Evolutionary conservation across 768 basidiomycete genomes (phyloP).

Genomic region (Leccinellum luteum): DNA sequence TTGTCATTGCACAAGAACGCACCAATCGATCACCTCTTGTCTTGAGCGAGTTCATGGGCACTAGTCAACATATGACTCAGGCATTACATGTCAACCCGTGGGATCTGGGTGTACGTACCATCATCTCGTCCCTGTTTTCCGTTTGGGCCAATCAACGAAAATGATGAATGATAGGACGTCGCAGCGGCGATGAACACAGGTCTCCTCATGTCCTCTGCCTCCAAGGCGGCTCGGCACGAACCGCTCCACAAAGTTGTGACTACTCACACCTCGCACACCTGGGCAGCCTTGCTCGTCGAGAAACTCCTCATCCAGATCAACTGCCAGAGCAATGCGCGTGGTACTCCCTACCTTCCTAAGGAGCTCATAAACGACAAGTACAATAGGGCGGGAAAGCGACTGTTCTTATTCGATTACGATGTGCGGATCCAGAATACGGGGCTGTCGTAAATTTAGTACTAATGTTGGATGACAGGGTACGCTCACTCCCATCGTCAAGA

Average conservation of each 20-base stretch:
- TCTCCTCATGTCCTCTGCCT: constrained; percentile 72
- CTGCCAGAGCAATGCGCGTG: constrained; percentile 71
- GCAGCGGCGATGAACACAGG: constrained; percentile 89
- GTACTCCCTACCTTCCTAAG: constrained; percentile 81
- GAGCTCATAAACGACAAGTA: constrained; percentile 60
- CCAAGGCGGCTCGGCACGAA: constrained; percentile 73
- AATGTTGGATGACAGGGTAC: constrained; percentile 61
- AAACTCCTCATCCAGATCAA: constrained; percentile 83
- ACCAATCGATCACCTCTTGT: constrained; percentile 85
- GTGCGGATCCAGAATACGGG: constrained; percentile 44
- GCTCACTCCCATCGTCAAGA: constrained; percentile 94
- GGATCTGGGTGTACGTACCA: constrained; percentile 74
- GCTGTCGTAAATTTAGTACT: not conserved
- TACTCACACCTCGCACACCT: constrained; percentile 92
- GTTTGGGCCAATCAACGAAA: not conserved
- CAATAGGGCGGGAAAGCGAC: constrained; percentile 67
- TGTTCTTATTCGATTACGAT: constrained; percentile 96
- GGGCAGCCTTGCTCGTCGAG: constrained; percentile 88
- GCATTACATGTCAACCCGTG: constrained; percentile 94
- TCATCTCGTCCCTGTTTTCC: not conserved
- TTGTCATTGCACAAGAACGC: constrained; percentile 88
- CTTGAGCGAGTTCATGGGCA: constrained; percentile 97
- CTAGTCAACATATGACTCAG: constrained; percentile 86
- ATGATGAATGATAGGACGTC: constrained; percentile 56
- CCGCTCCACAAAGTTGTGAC: constrained; percentile 81